phyloP scores from a whole-genome alignment of 768 basidiomycete genomes.

The Boletus vermiculosoides region DNA sequence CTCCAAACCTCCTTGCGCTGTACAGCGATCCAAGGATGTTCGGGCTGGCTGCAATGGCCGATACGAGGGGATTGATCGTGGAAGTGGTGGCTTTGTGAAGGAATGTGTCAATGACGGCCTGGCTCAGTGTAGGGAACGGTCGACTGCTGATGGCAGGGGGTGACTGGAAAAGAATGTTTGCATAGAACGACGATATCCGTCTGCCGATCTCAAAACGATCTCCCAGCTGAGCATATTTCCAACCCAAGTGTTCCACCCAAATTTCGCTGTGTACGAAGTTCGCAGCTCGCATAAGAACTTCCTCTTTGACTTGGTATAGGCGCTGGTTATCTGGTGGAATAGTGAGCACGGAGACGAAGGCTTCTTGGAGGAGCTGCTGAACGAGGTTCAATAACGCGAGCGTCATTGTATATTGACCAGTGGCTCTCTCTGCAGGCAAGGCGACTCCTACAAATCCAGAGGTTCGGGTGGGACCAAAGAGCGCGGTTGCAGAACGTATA shows the following conservation, averaged over 20 bases:
- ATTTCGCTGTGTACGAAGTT: conserved; percentile 82
- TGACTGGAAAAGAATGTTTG: conserved; percentile 60
- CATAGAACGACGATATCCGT: conserved; percentile 64
- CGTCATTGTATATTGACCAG: conserved; percentile 81
- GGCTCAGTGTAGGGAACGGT: conserved; percentile 61
- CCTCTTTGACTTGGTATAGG: conserved; percentile 74
- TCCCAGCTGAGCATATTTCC: conserved; percentile 82
- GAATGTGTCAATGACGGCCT: conserved; percentile 66
- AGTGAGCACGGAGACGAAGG: conserved; percentile 49
- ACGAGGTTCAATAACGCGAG: conserved; percentile 75
- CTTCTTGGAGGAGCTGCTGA: conserved; percentile 72
- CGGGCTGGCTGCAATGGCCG: conserved; percentile 61
- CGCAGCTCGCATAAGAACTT: conserved; percentile 75
- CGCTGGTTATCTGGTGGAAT: conserved; percentile 56
- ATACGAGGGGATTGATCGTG: conserved; percentile 77
- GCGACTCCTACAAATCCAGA: conserved; percentile 61
- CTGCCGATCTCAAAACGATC: conserved; percentile 83
- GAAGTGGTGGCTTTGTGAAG: conserved; percentile 74
- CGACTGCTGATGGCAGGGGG: conserved; percentile 52
- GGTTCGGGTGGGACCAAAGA: conserved; percentile 65
- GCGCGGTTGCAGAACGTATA: conserved; percentile 70
- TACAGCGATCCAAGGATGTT: conserved; percentile 60
- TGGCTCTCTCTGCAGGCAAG: conserved; percentile 66
- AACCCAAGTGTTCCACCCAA: conserved; percentile 82
- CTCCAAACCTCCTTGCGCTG: conserved; percentile 61